A percentile compares a stretch with the other conserved stretches of the same genome.
phyloP scores from a whole-genome alignment of 441 rosid genomes.

The Geranium incanum region DNA sequence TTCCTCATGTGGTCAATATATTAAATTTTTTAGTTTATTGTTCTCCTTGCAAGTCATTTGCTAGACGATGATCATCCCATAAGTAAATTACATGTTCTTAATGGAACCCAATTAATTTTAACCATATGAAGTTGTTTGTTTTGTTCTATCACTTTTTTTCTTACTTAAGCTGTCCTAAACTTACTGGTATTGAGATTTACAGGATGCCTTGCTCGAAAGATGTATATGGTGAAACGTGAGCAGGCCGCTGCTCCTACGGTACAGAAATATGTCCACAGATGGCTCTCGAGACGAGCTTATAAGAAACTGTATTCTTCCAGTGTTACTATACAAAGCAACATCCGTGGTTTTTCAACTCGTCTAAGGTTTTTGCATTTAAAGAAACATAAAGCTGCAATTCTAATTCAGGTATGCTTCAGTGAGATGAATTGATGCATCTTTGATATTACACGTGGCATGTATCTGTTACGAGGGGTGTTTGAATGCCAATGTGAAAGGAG shows the following conservation, averaged over 20 bases:
- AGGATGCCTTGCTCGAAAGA: slow-evolving; percentile 74
- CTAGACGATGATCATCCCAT: not conserved
- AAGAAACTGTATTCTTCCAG: slow-evolving; percentile 45
- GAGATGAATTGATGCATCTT: slow-evolving; percentile 11
- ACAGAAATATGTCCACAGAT: slow-evolving; percentile 59
- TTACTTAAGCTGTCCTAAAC: not conserved
- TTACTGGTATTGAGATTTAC: slow-evolving; percentile 24
- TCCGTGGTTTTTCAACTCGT: slow-evolving; percentile 61
- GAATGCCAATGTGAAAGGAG: not conserved
- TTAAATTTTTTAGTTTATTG: not conserved
- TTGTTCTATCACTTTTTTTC: not conserved
- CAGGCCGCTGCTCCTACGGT: slow-evolving; percentile 65
- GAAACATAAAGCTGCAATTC: slow-evolving; percentile 56
- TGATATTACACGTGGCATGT: not conserved
- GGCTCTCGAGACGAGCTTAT: slow-evolving; percentile 51
- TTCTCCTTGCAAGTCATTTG: not conserved
- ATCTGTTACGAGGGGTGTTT: not conserved
- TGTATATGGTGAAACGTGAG: slow-evolving; percentile 49
- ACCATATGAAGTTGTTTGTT: not conserved
- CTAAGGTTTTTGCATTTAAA: slow-evolving; percentile 43
- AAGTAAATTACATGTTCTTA: not conserved
- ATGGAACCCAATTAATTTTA: not conserved
- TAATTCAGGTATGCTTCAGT: slow-evolving; percentile 57
- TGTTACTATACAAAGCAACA: slow-evolving; percentile 50
- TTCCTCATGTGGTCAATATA: not conserved